Base-by-base conservation (phyloP, 495 filamentous ascomycete species). In the Lasiosphaeris hirsuta region DNA sequence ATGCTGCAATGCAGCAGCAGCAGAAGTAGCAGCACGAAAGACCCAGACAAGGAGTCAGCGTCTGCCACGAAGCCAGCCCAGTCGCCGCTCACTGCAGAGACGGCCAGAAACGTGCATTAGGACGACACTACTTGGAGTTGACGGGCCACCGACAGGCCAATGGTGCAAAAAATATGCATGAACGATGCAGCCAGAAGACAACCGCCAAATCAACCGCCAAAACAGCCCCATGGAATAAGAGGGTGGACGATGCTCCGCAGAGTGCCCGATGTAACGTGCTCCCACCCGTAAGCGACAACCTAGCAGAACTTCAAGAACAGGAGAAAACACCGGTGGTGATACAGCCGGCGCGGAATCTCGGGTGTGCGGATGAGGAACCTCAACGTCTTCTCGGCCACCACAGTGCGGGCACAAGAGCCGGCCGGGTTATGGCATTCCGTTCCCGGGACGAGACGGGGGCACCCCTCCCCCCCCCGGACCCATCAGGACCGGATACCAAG, bases 51-150 rank as follows among this genome's bases (percentile, higher is more conserved):
- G 68, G 63, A 76, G 69, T 77, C 68, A 78, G 74, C 69, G 67
- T 49, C 57, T 76, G 76, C 75, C 75, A 78, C 76, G 74, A 79
- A 78, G 71, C 59, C 54, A 50, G 57, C 43, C 49, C 52, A 54
- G 42, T 40, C 30, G 45, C 36, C 18, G 36, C 38, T 58, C 36
- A 41, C 60, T 61, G 65, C 65, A 63, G 33, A 44, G 10, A 38
- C 54, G 40, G 42, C 38, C 34, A 60, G 44, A 62, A 39, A 19
- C 59, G 41, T 63, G 67, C 67, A 67, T 67, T 59, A 63, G 58
- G 45, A 60, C 34, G 36, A 39, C 35, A 51, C 38, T 34, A 19
- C 33, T 49, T 30, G 23, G 19, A 33, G 33, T 5, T 7, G 19
- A 6, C 35, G n/a, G 13, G 49, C 35, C 15, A 36, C 11, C 49